phyloP scores from a whole-genome alignment of 2,329 filamentous ascomycete species.

The Trichoderma breve region DNA sequence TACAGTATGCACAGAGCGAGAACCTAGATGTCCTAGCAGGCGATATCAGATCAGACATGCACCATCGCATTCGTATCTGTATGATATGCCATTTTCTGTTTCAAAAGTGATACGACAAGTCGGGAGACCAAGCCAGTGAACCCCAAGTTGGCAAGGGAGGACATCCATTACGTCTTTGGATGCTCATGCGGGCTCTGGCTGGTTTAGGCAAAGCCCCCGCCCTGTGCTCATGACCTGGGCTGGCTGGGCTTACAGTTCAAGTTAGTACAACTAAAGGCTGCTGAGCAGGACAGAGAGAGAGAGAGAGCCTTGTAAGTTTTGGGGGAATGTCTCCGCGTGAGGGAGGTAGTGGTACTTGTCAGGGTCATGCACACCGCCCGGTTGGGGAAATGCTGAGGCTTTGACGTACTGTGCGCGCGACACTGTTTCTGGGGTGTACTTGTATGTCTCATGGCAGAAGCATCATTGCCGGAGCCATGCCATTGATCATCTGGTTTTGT shows the following conservation, averaged over 20 bases:
- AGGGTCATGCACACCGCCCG: conserved; percentile 18
- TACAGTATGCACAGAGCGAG: background rate
- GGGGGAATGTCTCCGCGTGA: conserved; percentile 1
- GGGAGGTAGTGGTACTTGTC: conserved; percentile 14
- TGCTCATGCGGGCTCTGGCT: conserved; percentile 12
- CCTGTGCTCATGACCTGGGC: conserved; percentile 19
- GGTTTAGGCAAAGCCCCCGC: conserved; percentile 20
- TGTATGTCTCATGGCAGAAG: background rate
- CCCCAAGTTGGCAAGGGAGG: background rate
- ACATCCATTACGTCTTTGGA: conserved; percentile 9
- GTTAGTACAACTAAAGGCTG: background rate
- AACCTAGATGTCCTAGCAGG: background rate
- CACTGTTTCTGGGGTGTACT: background rate
- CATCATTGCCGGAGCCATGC: background rate
- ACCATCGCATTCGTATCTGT: background rate
- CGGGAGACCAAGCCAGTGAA: background rate
- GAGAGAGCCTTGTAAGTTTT: background rate
- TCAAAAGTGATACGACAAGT: background rate
- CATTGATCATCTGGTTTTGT: background rate
- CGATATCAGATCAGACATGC: background rate
- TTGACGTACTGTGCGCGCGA: background rate
- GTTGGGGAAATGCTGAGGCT: background rate
- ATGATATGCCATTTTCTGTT: background rate
- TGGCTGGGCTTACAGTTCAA: background rate
- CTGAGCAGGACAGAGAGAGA: background rate